Evolutionary conservation across 352 stramenopile genomes (phyloP).

Genomic region (Pythium aquatile): DNA sequence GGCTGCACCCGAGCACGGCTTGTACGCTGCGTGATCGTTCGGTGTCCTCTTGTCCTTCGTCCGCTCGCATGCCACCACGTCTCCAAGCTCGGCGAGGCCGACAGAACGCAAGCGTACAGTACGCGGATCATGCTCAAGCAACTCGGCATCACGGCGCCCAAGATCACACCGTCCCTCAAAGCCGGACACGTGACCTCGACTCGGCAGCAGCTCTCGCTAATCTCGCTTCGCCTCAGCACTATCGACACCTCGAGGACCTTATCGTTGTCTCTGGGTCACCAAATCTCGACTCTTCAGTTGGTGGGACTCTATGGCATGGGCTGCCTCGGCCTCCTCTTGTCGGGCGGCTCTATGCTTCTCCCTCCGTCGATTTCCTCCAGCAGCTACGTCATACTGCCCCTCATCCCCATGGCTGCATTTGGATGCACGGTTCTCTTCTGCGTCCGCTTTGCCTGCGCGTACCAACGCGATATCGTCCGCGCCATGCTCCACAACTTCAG

Average conservation of each 20-base stretch:
- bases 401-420: conserved; percentile 8
- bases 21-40: conserved; percentile 21
- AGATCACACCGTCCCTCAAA: conserved; percentile 11
- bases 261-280: not conserved
- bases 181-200: conserved; percentile 6
- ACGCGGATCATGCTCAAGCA: conserved; percentile 24
- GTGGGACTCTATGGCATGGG: conserved; percentile 15
- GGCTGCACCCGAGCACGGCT: conserved; percentile 4
- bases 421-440: conserved; percentile 14
- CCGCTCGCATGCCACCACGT: conserved; percentile 2
- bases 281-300: not conserved
- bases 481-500: conserved; percentile 19
- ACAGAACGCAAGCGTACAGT: conserved; percentile 7
- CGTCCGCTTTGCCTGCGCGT: conserved; percentile 3
- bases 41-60: conserved; percentile 6
- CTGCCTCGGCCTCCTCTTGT: conserved; percentile 15
- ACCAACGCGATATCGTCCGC: conserved; percentile 18
- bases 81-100: not conserved
- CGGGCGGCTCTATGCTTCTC: conserved; percentile 12
- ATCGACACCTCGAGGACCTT: conserved; percentile 16
- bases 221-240: conserved; percentile 24
- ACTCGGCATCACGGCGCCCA: conserved; percentile 22
- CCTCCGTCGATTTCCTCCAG: not conserved
- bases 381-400: not conserved
- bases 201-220: conserved; percentile 22